Conservation (phyloP, 2,329 filamentous ascomycete genomes). For the Cytospora paraplurivora region DNA sequence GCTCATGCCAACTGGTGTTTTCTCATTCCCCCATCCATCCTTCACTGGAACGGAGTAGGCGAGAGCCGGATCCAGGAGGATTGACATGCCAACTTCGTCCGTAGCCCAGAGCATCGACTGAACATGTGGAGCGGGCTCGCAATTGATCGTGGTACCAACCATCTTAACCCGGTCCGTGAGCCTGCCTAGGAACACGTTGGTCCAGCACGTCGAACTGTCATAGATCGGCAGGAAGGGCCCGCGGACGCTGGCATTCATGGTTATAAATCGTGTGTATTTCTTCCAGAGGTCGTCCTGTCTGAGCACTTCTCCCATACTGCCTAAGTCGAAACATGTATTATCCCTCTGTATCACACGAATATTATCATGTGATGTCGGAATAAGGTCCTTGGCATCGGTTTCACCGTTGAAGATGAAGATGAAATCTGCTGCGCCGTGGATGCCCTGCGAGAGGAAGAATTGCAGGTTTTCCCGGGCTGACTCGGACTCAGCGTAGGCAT, state of each 20-base stretch:
- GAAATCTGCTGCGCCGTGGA: constrained; percentile 39
- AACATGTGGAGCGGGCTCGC: constrained; percentile 36
- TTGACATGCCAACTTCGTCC: constrained; percentile 36
- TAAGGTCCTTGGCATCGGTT: constrained; percentile 29
- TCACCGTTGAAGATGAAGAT: constrained; percentile 40
- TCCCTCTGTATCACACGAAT: constrained; percentile 33
- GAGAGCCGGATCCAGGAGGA: constrained; percentile 35
- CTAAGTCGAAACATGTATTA: constrained; percentile 38
- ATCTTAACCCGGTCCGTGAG: constrained; percentile 38
- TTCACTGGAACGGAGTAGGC: constrained; percentile 26
- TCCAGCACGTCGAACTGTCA: constrained; percentile 37
- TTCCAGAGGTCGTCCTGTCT: constrained; percentile 35
- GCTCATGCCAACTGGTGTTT: constrained; percentile 31
- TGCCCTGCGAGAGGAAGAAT: constrained; percentile 38
- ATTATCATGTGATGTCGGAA: constrained; percentile 32
- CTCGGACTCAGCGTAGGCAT: constrained; percentile 37
- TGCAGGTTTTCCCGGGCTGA: constrained; percentile 34
- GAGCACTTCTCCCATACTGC: constrained; percentile 37
- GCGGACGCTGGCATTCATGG: constrained; percentile 36
- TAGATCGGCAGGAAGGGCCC: constrained; percentile 40
- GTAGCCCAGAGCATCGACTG: constrained; percentile 41
- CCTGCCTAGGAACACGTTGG: constrained; percentile 35
- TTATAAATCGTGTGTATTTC: constrained; percentile 38
- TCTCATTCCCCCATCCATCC: constrained; percentile 26
- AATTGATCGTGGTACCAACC: constrained; percentile 39